phyloP scores from a whole-genome alignment of 768 basidiomycete species.

The Hygrophorus russula region DNA sequence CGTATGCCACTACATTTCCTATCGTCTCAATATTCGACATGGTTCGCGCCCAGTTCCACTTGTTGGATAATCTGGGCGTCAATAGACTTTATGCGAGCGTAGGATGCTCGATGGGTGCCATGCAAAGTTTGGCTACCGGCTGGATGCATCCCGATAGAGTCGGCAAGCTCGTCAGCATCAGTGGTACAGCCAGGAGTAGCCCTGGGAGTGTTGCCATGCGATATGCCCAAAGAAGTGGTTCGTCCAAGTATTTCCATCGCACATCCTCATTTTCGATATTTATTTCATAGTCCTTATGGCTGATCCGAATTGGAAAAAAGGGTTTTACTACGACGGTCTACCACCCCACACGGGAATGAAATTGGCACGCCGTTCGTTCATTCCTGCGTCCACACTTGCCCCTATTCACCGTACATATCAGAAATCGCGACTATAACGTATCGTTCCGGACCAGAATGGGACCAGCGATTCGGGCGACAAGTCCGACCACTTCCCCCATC shows the following conservation, averaged over 20 bases:
- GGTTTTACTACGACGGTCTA: constrained; percentile 92
- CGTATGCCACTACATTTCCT: constrained; percentile 88
- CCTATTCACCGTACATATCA: constrained; percentile 18
- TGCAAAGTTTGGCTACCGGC: constrained; percentile 95
- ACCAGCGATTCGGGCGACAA: constrained; percentile 88
- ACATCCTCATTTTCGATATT: constrained; percentile 1
- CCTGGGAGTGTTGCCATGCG: constrained; percentile 93
- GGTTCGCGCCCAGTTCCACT: constrained; percentile 83
- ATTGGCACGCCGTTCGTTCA: constrained; percentile 72
- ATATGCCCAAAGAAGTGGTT: constrained; percentile 92
- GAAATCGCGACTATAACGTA: constrained; percentile 99
- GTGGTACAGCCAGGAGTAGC: constrained; percentile 86
- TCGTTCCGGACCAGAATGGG: constrained; percentile 98
- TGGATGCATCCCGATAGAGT: constrained; percentile 88
- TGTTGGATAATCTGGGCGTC: constrained; percentile 79
- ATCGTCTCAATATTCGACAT: constrained; percentile 93
- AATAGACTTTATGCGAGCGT: constrained; percentile 86
- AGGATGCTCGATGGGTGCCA: constrained; percentile 94
- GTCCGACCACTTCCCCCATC: constrained; percentile 34
- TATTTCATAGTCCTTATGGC: constrained; percentile 83
- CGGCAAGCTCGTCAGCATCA: constrained; percentile 85
- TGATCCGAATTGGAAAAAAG: constrained; percentile 98
- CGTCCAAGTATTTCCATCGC: constrained; percentile 15
- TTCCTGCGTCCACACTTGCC: constrained; percentile 1
- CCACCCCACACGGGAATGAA: constrained; percentile 99